Base-by-base conservation (phyloP, 2,329 filamentous ascomycete species). In the Xylaria sp. region DNA sequence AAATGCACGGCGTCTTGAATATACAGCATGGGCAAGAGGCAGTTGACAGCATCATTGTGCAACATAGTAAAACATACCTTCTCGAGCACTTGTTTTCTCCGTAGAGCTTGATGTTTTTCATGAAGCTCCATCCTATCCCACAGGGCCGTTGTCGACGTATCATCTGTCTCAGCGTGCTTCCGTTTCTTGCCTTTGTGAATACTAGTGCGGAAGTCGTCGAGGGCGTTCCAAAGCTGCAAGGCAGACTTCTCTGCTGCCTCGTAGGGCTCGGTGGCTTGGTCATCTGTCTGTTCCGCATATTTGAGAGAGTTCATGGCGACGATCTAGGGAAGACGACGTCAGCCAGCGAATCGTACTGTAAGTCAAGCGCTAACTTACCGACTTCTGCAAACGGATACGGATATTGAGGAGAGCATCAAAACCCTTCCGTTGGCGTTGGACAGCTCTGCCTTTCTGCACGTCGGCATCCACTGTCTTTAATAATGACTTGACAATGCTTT, bases 361-460 rank as follows among this genome's bases (percentile, higher is more conserved):
- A 23, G 23, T 31, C 20, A 6, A 17, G 33, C 11, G 20, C 26
- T 44, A 17, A 68, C 70, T 68, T 72, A 65, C 70, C 1, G 93
- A 93, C 80, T 97, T 98, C 79, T 99, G 97, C 20, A 99, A 83
- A 69, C 95, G 92, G 77, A 99, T 97, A 23, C 96, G 90, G 15
- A 94, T 88, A 81, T 97, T 97, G 38, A 99, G 86, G 0, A 98
- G 87, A 0, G 92, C 89, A 74, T 98, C 95, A 76, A 97, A 99
- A 0, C 91, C 89, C 70, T 90, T 91, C 60, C 94, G 89, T 81
- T 99, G 96, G 66, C 90, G 85, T 75, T 94, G 95, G 44, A 99
- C 93, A 0, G 95, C 95, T 63, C 87, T 82, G 13, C 96, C 96
- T 80, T 98, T 98, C 49, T 90, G 88, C 4, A 92, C 89, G 77